phyloP scores from a whole-genome alignment of 2,329 filamentous ascomycete species.

The Cryphonectria nitschkei region DNA sequence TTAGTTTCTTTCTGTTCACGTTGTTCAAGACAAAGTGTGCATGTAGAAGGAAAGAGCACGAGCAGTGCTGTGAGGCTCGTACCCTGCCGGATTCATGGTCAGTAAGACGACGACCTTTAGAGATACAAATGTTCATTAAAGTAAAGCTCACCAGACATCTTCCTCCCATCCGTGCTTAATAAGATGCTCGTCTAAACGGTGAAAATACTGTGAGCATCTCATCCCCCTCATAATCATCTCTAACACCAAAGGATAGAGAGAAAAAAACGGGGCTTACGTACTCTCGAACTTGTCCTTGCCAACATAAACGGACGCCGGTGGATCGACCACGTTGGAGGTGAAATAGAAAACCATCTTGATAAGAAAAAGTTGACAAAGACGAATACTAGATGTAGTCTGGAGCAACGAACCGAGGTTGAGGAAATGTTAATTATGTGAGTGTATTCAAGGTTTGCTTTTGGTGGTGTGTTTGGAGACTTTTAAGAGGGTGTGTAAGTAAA shows the following conservation, averaged over 20 bases:
- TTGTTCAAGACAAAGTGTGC: background rate
- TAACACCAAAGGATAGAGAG: background rate
- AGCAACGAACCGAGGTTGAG: background rate
- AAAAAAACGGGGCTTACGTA: slow-evolving; percentile 50
- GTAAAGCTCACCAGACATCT: slow-evolving; percentile 77
- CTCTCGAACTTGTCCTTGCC: slow-evolving; percentile 99
- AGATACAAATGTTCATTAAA: no score
- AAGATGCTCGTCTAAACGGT: slow-evolving; percentile 80
- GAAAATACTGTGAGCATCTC: slow-evolving; percentile 17
- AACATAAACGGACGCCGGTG: slow-evolving; percentile 88
- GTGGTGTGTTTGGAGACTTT: background rate
- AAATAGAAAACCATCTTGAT: slow-evolving; percentile 89
- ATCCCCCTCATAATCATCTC: slow-evolving; percentile 22
- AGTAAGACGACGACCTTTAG: background rate
- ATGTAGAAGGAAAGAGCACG: background rate
- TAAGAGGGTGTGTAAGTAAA: background rate
- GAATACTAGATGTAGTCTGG: background rate
- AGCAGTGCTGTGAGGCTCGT: slow-evolving; percentile 30
- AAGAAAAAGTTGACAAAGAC: background rate
- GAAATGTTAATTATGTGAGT: background rate
- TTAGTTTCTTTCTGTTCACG: no score
- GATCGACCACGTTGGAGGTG: slow-evolving; percentile 80
- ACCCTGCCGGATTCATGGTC: slow-evolving; percentile 35
- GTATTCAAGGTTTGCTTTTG: background rate
- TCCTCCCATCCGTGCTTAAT: slow-evolving; percentile 94